Evolutionary conservation across 768 basidiomycete species (phyloP).

Genomic region (Lentinula detonsa): DNA sequence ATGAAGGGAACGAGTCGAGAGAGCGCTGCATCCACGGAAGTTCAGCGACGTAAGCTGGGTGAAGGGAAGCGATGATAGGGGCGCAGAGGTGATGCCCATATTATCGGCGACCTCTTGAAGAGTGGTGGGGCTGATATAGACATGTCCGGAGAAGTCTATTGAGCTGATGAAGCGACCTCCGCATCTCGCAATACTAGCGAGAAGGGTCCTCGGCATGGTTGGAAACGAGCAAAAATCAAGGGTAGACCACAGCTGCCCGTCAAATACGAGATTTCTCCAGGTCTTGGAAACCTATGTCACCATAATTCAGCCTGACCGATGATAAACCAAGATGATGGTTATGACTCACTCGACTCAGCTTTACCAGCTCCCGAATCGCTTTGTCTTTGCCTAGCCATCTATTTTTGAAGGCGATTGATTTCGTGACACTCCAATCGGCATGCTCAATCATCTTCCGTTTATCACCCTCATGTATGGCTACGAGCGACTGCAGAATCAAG

Average conservation of each 20-base stretch:
- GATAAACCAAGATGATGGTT: background rate
- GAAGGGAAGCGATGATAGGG: conserved; percentile 27
- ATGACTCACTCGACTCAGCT: conserved; percentile 66
- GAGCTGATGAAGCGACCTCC: conserved; percentile 61
- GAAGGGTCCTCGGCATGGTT: conserved; percentile 39
- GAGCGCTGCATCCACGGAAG: conserved; percentile 61
- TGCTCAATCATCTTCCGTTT: conserved; percentile 36
- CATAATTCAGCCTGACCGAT: conserved; percentile 1
- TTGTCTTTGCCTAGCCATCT: conserved; percentile 74
- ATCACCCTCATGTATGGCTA: conserved; percentile 56
- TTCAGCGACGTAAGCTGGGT: conserved; percentile 71
- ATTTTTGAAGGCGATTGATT: conserved; percentile 53
- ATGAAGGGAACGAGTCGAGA: conserved; percentile 66
- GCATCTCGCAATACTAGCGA: conserved; percentile 44
- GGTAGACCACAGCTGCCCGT: conserved; percentile 81
- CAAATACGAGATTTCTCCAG: conserved; percentile 73
- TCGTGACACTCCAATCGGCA: conserved; percentile 53
- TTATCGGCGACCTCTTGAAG: conserved; percentile 48
- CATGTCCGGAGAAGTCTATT: conserved; percentile 62
- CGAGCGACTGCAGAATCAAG: conserved; percentile 47
- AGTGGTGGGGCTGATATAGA: conserved; percentile 38
- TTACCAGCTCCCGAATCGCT: conserved; percentile 74
- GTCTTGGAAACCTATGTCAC: conserved; percentile 59
- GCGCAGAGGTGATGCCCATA: conserved; percentile 39
- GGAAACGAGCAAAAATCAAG: conserved; percentile 64